phyloP scores from a whole-genome alignment of 805 yeast species.

The Starmera quercuum region DNA sequence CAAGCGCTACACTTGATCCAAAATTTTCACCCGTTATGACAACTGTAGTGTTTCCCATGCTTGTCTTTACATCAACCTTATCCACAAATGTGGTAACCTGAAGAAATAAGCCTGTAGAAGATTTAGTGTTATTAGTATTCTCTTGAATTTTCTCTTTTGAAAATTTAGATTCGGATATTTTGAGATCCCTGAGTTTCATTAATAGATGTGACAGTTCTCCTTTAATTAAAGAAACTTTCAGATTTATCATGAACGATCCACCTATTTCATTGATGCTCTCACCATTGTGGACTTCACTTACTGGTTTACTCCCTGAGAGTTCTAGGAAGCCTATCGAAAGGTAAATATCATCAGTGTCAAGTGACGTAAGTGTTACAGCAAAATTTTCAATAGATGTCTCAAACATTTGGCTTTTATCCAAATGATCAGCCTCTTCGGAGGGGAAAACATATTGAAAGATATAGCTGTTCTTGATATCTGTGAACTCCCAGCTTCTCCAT shows the following conservation, averaged over 20 bases:
- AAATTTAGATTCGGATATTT: too few relatives aligned
- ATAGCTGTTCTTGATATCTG: conserved; percentile 48
- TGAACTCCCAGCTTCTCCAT: conserved; percentile 93
- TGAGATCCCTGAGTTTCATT: background rate
- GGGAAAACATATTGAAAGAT: conserved; percentile 46
- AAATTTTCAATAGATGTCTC: conserved; percentile 26
- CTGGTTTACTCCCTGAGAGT: background rate
- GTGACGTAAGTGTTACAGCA: conserved; percentile 18
- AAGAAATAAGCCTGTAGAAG: background rate
- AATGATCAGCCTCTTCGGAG: conserved; percentile 11
- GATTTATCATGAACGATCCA: background rate
- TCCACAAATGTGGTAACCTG: background rate
- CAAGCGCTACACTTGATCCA: background rate
- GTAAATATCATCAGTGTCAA: conserved; percentile 23
- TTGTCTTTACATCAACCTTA: background rate
- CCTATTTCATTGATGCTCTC: background rate
- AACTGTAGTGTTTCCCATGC: background rate
- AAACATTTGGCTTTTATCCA: conserved; percentile 6
- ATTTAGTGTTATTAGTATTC: too few relatives aligned
- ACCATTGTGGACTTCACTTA: background rate
- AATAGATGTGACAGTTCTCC: background rate
- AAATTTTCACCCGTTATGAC: background rate
- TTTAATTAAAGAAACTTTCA: background rate
- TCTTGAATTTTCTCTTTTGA: too few relatives aligned
- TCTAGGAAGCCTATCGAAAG: conserved; percentile 20